Conservation (phyloP, 768 basidiomycete genomes). For the Pisolithus tinctorius region DNA sequence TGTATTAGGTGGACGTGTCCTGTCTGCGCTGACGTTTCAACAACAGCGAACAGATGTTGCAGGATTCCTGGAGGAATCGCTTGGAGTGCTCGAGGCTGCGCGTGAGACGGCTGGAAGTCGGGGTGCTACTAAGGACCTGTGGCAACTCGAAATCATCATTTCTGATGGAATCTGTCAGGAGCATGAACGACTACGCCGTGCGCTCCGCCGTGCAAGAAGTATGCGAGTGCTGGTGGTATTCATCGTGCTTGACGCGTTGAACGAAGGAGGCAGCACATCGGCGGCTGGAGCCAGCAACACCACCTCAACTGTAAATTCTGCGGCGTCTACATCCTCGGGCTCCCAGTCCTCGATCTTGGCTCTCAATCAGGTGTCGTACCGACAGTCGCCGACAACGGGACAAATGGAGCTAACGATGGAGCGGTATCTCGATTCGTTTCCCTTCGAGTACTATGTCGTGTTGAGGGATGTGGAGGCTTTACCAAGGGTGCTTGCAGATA, state of each 20-base stretch:
- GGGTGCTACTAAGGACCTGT: conserved; percentile 71
- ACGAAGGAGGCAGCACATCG: conserved; percentile 28
- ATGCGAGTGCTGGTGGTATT: conserved; percentile 95
- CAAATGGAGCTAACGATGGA: conserved; percentile 81
- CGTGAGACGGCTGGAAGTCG: conserved; percentile 51
- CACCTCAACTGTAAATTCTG: not conserved
- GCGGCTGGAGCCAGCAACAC: not conserved
- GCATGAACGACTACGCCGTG: conserved; percentile 74
- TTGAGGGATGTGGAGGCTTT: conserved; percentile 84
- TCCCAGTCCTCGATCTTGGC: conserved; percentile 77
- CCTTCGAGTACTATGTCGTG: conserved; percentile 97
- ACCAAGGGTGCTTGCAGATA: conserved; percentile 83
- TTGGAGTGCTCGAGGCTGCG: conserved; percentile 69
- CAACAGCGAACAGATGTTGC: conserved; percentile 88
- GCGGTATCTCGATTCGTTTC: conserved; percentile 92
- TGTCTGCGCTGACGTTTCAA: conserved; percentile 82
- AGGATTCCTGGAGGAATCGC: conserved; percentile 71
- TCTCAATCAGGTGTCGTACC: conserved; percentile 90
- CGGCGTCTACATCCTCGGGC: conserved; percentile 11
- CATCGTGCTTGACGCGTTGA: conserved; percentile 88
- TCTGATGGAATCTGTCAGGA: conserved; percentile 99
- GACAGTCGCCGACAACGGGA: conserved; percentile 40
- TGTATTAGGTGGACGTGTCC: conserved; percentile 36
- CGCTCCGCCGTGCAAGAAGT: conserved; percentile 80
- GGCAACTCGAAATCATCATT: conserved; percentile 98